Evolutionary conservation across 176 grass and related monocot species (phyloP).

Genomic region (Aegilops speltoides): DNA sequence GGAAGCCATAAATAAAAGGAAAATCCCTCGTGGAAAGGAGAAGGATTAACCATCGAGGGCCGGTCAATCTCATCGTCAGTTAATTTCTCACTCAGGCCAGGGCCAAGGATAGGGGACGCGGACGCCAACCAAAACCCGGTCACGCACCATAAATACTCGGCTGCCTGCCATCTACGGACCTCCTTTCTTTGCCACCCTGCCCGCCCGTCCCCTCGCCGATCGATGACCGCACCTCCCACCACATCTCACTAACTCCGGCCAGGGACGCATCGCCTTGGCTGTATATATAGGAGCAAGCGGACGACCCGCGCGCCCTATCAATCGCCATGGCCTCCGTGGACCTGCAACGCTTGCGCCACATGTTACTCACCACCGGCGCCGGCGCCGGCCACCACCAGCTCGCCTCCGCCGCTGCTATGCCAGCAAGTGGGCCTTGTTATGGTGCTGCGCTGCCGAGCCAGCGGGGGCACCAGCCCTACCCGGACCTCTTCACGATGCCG

Average conservation of each 20-base stretch:
- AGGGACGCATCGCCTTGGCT: background rate
- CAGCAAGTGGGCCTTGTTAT: background rate
- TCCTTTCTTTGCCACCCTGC: slow-evolving; percentile 10
- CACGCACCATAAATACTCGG: slow-evolving; percentile 33
- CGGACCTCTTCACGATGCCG: background rate
- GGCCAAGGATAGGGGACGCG: background rate
- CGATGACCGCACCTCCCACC: slow-evolving; percentile 3
- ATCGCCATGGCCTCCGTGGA: slow-evolving; percentile 63
- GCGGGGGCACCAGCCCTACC: background rate
- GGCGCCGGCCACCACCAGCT: background rate
- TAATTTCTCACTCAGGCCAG: slow-evolving; percentile 6
- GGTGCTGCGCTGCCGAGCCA: background rate
- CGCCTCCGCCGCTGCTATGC: background rate
- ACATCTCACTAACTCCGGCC: background rate
- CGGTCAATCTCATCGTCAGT: background rate
- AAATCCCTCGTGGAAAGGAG: background rate
- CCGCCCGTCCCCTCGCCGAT: background rate
- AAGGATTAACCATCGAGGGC: no score
- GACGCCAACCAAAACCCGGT: background rate
- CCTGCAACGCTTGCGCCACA: slow-evolving; percentile 39
- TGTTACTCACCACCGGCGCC: slow-evolving; percentile 11
- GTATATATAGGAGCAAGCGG: background rate
- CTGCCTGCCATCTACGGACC: background rate
- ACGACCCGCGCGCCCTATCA: background rate
- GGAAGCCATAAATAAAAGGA: background rate